These are phyloP conservation scores for Clavulina sp. DNA, from an alignment of 768 basidiomycete genomes.

Conservation along the genomic window DNA sequence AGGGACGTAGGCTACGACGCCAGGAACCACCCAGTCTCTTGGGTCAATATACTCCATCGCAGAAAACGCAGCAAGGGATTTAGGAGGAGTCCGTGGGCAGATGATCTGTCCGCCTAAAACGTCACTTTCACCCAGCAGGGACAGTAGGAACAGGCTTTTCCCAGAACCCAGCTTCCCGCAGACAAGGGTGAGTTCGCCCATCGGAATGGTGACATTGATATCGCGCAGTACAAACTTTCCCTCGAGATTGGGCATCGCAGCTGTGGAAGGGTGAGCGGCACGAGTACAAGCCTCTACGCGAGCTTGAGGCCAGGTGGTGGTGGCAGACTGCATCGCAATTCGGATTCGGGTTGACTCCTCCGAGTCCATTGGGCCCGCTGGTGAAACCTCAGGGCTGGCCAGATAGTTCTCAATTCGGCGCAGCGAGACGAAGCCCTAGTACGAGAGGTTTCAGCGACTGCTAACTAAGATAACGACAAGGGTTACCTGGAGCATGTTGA, in stretches of 20 bases:
- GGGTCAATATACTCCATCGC: conserved; percentile 22
- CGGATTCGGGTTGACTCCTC: conserved; percentile 32
- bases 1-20: conserved; percentile 57
- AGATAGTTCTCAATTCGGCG: conserved; percentile 88
- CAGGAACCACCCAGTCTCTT: conserved; percentile 60
- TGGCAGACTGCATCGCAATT: conserved; percentile 68
- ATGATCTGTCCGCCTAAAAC: conserved; percentile 61
- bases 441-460: conserved; percentile 1
- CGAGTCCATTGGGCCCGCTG: conserved; percentile 33
- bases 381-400: conserved; percentile 47
- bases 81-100: conserved; percentile 72
- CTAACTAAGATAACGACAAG: neutral
- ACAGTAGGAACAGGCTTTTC: conserved; percentile 41
- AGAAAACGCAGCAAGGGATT: conserved; percentile 47
- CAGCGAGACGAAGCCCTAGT: conserved; percentile 63
- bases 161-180: conserved; percentile 61
- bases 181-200: conserved; percentile 63
- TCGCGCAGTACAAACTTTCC: conserved; percentile 67
- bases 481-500: conserved; percentile 66
- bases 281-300: conserved; percentile 19
- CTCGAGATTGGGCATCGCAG: conserved; percentile 42
- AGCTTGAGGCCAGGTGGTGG: conserved; percentile 81
- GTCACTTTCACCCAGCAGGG: conserved; percentile 79
- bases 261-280: conserved; percentile 32
- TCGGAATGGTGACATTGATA: conserved; percentile 58